A percentile compares a stretch with the other conserved stretches of the same genome.
phyloP scores from a whole-genome alignment of 2,329 filamentous ascomycete species.

The Fusarium sp. region DNA sequence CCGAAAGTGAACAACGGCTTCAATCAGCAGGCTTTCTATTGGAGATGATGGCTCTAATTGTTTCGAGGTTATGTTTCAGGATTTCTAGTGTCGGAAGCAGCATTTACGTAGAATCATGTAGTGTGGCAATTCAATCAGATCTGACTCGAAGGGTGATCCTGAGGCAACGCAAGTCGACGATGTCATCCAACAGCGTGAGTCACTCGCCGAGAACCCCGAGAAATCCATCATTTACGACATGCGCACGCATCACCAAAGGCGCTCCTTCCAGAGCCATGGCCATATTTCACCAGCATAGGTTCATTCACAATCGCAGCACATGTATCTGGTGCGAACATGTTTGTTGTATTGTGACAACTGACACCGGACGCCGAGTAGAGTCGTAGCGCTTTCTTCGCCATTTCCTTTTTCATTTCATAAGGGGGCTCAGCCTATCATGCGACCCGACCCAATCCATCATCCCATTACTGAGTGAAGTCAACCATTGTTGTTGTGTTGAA shows the following conservation, averaged over 20 bases:
- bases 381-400: conserved; percentile 54
- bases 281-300: neutral
- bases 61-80: neutral
- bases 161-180: conserved; percentile 24
- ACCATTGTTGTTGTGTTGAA: conserved; percentile 49
- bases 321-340: conserved; percentile 47
- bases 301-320: conserved; percentile 31
- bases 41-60: neutral
- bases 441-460: conserved; percentile 54
- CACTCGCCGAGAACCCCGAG: conserved; percentile 32
- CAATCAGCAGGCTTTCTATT: neutral
- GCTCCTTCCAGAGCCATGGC: neutral
- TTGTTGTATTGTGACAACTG: conserved; percentile 56
- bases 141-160: conserved; percentile 10
- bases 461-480: conserved; percentile 50
- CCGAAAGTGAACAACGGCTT: neutral
- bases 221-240: conserved; percentile 17
- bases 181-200: conserved; percentile 41
- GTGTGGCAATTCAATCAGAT: neutral
- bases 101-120: neutral
- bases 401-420: conserved; percentile 46
- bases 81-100: neutral
- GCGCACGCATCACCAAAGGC: neutral
- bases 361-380: conserved; percentile 57
- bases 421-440: conserved; percentile 53